Percentiles rank a stretch among this genome's conserved stretches.
Evolutionary conservation across 2,329 filamentous ascomycete genomes (phyloP).

Genomic region (Colletotrichum ledebouriae): DNA sequence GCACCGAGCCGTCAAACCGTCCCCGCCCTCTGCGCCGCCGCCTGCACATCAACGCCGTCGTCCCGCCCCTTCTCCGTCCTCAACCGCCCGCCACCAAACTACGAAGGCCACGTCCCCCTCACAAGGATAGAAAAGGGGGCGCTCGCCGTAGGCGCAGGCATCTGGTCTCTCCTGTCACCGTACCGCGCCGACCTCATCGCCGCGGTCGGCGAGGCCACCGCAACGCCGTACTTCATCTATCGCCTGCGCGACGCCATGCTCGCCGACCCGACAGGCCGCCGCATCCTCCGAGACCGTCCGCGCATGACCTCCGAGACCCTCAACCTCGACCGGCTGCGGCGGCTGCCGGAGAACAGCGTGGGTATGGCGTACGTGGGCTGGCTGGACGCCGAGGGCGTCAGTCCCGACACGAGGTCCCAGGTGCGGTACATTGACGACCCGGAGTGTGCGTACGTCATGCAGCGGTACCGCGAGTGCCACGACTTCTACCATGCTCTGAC

Average conservation of each 20-base stretch:
- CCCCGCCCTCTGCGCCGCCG: constrained; percentile 40
- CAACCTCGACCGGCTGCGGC: constrained; percentile 76
- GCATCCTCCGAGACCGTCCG: constrained; percentile 90
- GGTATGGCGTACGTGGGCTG: constrained; percentile 87
- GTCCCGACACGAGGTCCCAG: constrained; percentile 84
- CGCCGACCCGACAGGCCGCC: constrained; percentile 82
- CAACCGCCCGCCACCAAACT: constrained; percentile 87
- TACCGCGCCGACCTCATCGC: constrained; percentile 93
- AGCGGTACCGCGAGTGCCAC: constrained; percentile 96
- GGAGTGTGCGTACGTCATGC: constrained; percentile 98
- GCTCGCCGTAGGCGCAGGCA: constrained; percentile 75
- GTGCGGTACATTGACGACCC: constrained; percentile 95
- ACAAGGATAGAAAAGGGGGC: constrained; percentile 81
- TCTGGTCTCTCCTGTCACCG: constrained; percentile 78
- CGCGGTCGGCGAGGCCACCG: constrained; percentile 92
- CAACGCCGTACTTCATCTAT: constrained; percentile 94
- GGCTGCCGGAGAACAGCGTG: constrained; percentile 79
- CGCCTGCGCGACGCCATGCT: constrained; percentile 95
- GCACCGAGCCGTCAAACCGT: constrained; percentile 23
- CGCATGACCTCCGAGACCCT: constrained; percentile 85
- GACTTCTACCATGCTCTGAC: constrained; percentile 98
- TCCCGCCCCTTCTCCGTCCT: constrained; percentile 78
- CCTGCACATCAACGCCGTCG: constrained; percentile 31
- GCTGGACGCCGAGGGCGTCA: constrained; percentile 95
- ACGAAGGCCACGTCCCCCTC: constrained; percentile 92